Evolutionary conservation across 129 eudicot genomes (phyloP), one percentile per base, ranked within the genome.

Genomic region (Tagetes patula): DNA sequence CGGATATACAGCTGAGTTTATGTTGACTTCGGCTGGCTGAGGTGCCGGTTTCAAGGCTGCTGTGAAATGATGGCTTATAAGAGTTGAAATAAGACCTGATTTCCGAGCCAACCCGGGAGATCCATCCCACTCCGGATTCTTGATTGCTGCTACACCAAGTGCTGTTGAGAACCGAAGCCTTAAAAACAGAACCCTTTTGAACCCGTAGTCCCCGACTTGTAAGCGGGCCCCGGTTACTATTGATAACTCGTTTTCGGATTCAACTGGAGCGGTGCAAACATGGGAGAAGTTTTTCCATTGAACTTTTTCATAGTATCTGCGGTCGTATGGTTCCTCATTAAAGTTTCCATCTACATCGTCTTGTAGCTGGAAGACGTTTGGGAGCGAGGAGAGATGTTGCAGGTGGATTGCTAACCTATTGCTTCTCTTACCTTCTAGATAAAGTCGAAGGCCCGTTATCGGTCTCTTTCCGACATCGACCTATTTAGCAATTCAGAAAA

Each of bases 401-500:
- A 95, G 68, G 80, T 95, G 99, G 67, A 95, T 85, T 9, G 97
- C 99, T 79, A 95, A 76, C 39, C 89, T 88, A 66, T 90, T 95
- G 88, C 96, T 90, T 81, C 89, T 82, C 75, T 84, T 90, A 42
- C 99, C 99, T 83, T 95, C 99, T 2, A 95, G 85, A 69, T 95
- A 90, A 40, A 95, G 83, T 58, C 99, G 86, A 38, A 95, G 84
- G 34, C 99, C 99, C 9, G 97, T 90, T 36, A 95, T 97, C 0
- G 99, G 99, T 80, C 99, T 84, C 82, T 86, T 95, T 20, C 99
- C 97, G 61, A 90, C 97, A 75, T 95, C 99, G 48, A 95, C 99
- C 99, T 95, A 88, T 37, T 83, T 45, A 45, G 34, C 39, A 70
- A 40, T 5, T 20, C 20, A 9, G 34, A 12, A 27, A 30, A 42